Percentiles rank a stretch among this genome's conserved stretches.
Conservation (phyloP, 352 stramenopile species). For the Pythium periplocum region DNA sequence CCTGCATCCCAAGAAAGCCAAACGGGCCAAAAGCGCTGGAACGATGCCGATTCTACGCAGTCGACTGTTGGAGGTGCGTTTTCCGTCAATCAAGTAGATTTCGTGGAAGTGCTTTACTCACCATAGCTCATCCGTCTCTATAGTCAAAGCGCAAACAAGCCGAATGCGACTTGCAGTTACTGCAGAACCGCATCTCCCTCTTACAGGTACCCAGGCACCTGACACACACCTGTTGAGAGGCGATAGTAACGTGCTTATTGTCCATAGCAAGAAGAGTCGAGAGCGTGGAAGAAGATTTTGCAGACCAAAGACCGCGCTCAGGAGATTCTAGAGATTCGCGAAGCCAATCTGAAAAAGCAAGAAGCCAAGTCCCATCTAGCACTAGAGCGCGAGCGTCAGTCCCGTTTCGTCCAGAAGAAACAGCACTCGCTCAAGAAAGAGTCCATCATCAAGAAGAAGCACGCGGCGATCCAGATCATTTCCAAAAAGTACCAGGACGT, state of each 20-base stretch:
- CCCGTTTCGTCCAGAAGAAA: conserved; percentile 43
- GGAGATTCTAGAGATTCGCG: conserved; percentile 58
- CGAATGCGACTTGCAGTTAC: conserved; percentile 63
- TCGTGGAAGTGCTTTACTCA: too few relatives aligned
- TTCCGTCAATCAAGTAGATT: too few relatives aligned
- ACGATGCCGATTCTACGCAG: conserved; percentile 47
- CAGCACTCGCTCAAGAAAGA: conserved; percentile 63
- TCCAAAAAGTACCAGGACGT: conserved; percentile 77
- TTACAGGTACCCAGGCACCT: conserved; percentile 31
- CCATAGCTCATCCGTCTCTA: neutral
- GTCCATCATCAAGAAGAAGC: conserved; percentile 71
- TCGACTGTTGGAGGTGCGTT: conserved; percentile 35
- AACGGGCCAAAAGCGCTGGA: conserved; percentile 34
- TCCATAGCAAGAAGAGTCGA: conserved; percentile 57
- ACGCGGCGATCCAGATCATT: conserved; percentile 65
- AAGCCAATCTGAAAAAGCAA: conserved; percentile 42
- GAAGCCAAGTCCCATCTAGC: conserved; percentile 39
- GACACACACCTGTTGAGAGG: too few relatives aligned
- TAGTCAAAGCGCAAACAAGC: conserved; percentile 71
- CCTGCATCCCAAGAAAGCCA: conserved; percentile 14
- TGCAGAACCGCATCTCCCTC: conserved; percentile 67
- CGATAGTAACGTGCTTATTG: neutral
- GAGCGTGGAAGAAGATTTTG: conserved; percentile 77
- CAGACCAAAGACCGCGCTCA: conserved; percentile 71
- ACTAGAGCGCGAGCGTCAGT: conserved; percentile 35